Evolutionary conservation across 768 basidiomycete genomes (phyloP).

Genomic region (Leccinum aurantiacum): DNA sequence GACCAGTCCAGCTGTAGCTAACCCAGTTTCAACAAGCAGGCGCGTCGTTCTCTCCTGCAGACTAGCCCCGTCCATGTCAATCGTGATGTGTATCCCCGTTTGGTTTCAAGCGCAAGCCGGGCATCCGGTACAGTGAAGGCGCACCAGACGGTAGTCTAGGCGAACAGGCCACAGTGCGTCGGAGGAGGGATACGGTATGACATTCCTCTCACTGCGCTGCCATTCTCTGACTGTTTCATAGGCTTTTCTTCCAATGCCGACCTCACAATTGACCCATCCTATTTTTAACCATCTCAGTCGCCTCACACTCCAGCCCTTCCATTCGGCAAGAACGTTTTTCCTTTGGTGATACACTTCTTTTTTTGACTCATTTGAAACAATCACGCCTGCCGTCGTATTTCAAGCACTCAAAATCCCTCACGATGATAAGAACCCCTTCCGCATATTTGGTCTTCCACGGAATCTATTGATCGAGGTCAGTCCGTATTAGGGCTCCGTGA

Average conservation of each 20-base stretch:
- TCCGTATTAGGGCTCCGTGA: no score
- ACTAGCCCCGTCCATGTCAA: conserved; percentile 1
- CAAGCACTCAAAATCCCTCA: no score
- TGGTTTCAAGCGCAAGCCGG: conserved; percentile 23
- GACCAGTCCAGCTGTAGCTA: no score
- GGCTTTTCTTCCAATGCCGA: conserved; percentile 46
- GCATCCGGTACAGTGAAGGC: conserved; percentile 13
- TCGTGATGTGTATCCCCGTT: conserved; percentile 16
- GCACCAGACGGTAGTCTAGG: conserved; percentile 7
- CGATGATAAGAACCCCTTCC: no score
- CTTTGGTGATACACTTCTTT: no score
- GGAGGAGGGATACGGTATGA: conserved; percentile 27
- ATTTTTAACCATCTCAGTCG: conserved; percentile 40
- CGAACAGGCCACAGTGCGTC: conserved; percentile 23
- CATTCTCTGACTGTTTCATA: conserved; percentile 18
- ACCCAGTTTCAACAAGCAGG: conserved; percentile 1
- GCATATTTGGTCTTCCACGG: no score
- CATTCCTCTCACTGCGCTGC: neutral
- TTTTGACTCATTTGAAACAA: no score
- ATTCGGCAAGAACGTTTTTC: conserved; percentile 35
- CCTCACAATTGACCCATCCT: conserved; percentile 38
- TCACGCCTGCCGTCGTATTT: no score
- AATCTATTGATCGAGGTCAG: no score
- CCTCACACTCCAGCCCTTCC: conserved; percentile 43
- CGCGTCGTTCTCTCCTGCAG: conserved; percentile 8